phyloP scores from a whole-genome alignment of 2,329 filamentous ascomycete genomes.

The Sporothrix brunneoviolacea region DNA sequence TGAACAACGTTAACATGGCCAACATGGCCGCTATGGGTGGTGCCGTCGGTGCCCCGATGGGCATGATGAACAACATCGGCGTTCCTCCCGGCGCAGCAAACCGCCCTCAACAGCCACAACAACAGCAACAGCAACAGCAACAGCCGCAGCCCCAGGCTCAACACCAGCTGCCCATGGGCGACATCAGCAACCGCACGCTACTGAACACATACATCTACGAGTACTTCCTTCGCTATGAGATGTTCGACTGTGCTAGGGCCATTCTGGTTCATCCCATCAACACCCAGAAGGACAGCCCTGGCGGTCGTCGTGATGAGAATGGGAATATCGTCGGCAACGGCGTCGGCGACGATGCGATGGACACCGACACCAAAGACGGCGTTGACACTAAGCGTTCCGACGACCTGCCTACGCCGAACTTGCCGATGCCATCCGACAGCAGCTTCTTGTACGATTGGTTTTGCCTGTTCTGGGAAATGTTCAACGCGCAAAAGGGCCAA shows the following conservation, averaged over 20 bases:
- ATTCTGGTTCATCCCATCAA: constrained; percentile 64
- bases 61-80: constrained; percentile 60
- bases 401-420: constrained; percentile 70
- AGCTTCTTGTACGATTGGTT: constrained; percentile 98
- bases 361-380: constrained; percentile 76
- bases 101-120: constrained; percentile 10
- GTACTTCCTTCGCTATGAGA: constrained; percentile 79
- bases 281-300: constrained; percentile 62
- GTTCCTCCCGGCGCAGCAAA: constrained; percentile 28
- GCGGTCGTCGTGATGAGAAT: constrained; percentile 59
- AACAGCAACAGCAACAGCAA: constrained; percentile 6
- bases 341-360: constrained; percentile 67
- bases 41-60: constrained; percentile 56
- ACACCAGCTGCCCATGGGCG: constrained; percentile 26
- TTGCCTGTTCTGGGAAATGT: constrained; percentile 95
- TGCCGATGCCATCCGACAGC: constrained; percentile 60
- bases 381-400: constrained; percentile 66
- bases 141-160: constrained; percentile 4
- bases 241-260: constrained; percentile 75
- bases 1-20: constrained; percentile 63
- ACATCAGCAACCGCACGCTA: constrained; percentile 41
- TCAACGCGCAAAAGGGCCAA: constrained; percentile 70
- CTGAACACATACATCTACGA: constrained; percentile 89
- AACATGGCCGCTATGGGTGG: constrained; percentile 64
- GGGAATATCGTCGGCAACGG: constrained; percentile 62